These are phyloP conservation scores for Cenchrus americanus DNA, from an alignment of 176 grass and related monocot species.

Conservation along the genomic window DNA sequence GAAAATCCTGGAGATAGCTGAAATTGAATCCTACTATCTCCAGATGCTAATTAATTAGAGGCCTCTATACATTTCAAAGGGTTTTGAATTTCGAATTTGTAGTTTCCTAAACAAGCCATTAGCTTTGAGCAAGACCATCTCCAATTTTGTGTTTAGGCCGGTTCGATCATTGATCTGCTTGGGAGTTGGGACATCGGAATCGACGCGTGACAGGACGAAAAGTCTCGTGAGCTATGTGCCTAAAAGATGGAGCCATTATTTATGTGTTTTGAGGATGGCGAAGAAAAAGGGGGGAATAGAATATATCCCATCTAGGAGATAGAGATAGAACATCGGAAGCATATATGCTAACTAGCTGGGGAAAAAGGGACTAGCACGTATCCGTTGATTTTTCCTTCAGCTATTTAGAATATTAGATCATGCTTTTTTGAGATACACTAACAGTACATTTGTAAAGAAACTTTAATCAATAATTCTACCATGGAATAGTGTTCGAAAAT, in stretches of 20 bases:
- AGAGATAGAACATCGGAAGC: background rate
- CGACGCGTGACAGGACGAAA: background rate
- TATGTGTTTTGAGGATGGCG: background rate
- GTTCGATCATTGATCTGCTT: background rate
- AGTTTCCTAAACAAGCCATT: background rate
- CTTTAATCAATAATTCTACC: background rate
- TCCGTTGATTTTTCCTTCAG: background rate
- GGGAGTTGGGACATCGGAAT: background rate
- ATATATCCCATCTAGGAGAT: slow-evolving; percentile 4
- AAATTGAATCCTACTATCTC: background rate
- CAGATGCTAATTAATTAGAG: background rate
- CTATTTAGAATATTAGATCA: no score
- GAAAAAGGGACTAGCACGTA: background rate
- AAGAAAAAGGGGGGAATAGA: background rate
- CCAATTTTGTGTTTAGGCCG: background rate
- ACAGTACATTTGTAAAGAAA: background rate
- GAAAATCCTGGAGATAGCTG: no score
- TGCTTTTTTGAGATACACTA: background rate
- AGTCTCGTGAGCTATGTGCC: background rate
- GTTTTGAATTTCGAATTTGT: background rate
- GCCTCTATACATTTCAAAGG: background rate
- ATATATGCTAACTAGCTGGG: slow-evolving; percentile 15
- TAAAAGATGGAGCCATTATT: background rate
- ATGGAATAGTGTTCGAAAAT: background rate
- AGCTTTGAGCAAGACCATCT: background rate